Conservation (phyloP, 805 yeast species). For the Pichia phayaonensis region DNA sequence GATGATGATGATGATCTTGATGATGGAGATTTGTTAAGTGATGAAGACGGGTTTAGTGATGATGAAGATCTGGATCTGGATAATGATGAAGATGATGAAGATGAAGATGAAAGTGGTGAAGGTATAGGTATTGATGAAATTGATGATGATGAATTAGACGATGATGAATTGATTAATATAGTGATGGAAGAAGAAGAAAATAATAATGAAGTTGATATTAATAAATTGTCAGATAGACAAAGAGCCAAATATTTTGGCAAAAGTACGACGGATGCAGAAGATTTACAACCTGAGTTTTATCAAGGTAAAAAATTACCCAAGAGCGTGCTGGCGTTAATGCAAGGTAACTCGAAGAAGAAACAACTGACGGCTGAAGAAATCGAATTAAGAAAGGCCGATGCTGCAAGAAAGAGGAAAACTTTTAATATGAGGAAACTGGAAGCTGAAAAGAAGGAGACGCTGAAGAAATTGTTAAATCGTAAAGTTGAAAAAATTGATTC, state of each 20-base stretch:
- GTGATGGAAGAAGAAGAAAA: slow-evolving; percentile 8
- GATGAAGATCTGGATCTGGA: slow-evolving; percentile 5
- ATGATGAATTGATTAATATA: slow-evolving; percentile 22
- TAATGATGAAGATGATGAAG: neutral
- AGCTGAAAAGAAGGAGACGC: slow-evolving; percentile 88
- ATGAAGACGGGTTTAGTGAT: slow-evolving; percentile 6
- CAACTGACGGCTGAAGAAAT: slow-evolving; percentile 77
- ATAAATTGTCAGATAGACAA: slow-evolving; percentile 48
- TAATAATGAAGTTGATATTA: slow-evolving; percentile 17
- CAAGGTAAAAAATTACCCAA: slow-evolving; percentile 14
- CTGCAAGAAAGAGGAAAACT: slow-evolving; percentile 81
- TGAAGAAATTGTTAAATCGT: slow-evolving; percentile 76
- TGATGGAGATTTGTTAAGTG: neutral
- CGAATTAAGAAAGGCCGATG: slow-evolving; percentile 74
- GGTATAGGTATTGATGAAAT: slow-evolving; percentile 5
- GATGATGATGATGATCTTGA: slow-evolving; percentile 3
- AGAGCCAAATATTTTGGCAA: slow-evolving; percentile 36
- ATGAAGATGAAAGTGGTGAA: slow-evolving; percentile 10
- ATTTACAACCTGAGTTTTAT: slow-evolving; percentile 1
- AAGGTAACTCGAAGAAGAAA: slow-evolving; percentile 40
- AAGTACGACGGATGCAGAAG: slow-evolving; percentile 17
- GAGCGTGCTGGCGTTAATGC: slow-evolving; percentile 30
- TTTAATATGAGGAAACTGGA: slow-evolving; percentile 74
- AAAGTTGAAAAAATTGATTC: slow-evolving; percentile 68
- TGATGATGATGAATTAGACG: slow-evolving; percentile 4